Conservation (phyloP, 225 moss, liverwort and hornwort species). For the Lunularia cruciata region DNA sequence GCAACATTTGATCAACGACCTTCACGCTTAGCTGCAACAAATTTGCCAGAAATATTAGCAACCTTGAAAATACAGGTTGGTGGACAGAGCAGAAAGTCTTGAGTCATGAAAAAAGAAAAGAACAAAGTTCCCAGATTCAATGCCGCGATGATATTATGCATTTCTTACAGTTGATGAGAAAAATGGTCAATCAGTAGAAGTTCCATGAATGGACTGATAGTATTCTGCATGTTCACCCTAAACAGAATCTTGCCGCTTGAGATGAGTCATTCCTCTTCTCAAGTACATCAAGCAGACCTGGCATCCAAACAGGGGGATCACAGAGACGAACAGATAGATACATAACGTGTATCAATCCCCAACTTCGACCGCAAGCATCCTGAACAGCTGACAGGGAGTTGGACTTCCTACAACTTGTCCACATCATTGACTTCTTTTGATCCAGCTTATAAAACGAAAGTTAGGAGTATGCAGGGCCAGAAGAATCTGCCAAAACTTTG, state of each 20-base stretch:
- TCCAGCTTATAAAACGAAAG: neutral
- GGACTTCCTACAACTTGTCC: neutral
- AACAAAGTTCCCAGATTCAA: neutral
- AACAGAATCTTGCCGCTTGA: slow-evolving; percentile 4
- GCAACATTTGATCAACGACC: slow-evolving; percentile 79
- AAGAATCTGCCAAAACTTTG: neutral
- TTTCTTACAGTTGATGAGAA: neutral
- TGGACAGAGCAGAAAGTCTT: no score
- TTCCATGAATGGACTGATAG: neutral
- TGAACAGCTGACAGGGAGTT: neutral
- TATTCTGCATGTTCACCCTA: slow-evolving; percentile 21
- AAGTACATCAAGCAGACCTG: slow-evolving; percentile 24
- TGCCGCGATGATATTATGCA: neutral
- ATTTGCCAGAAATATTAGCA: neutral
- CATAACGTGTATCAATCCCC: neutral
- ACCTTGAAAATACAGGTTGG: neutral
- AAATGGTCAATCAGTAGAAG: neutral
- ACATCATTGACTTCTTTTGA: neutral
- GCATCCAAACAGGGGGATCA: slow-evolving; percentile 13
- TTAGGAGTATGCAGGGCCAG: neutral
- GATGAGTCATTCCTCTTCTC: slow-evolving; percentile 26
- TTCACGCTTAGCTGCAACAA: slow-evolving; percentile 86
- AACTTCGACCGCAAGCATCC: neutral
- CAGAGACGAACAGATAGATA: slow-evolving; percentile 10
- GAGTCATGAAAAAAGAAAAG: no score